A percentile compares a stretch with the other conserved stretches of the same genome.
These are phyloP conservation scores for Raddia guianensis DNA, from an alignment of 176 grass and related monocot genomes.

Conservation along the genomic window DNA sequence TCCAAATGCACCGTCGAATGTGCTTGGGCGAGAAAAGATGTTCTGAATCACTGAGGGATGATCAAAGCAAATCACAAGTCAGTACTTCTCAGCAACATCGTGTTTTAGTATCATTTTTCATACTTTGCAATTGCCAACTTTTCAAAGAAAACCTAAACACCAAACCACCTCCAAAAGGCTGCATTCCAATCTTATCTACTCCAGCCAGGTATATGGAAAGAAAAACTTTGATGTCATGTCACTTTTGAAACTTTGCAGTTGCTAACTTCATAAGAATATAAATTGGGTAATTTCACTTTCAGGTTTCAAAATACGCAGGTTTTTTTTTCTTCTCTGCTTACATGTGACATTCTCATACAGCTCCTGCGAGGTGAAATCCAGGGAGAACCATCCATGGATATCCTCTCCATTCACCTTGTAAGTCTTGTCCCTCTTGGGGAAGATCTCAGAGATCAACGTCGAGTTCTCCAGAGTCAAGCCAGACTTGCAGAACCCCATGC, in stretches of 20 bases:
- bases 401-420: slow-evolving; percentile 58
- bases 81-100: background rate
- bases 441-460: slow-evolving; percentile 48
- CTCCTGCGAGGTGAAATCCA: slow-evolving; percentile 79
- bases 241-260: slow-evolving; percentile 14
- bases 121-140: slow-evolving; percentile 7
- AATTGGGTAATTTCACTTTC: slow-evolving; percentile 1
- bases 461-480: slow-evolving; percentile 70
- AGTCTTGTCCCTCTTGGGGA: slow-evolving; percentile 56
- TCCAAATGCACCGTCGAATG: slow-evolving; percentile 68
- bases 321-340: slow-evolving; percentile 51
- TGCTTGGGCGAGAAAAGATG: slow-evolving; percentile 88
- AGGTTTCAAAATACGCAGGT: slow-evolving; percentile 12
- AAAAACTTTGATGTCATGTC: no score
- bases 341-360: slow-evolving; percentile 68
- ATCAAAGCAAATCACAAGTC: slow-evolving; percentile 34
- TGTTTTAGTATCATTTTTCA: background rate
- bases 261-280: slow-evolving; percentile 13
- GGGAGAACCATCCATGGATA: slow-evolving; percentile 70
- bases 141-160: no score
- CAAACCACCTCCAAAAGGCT: no score
- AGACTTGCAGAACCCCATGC: slow-evolving; percentile 60
- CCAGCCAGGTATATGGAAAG: no score
- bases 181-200: no score
- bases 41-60: slow-evolving; percentile 67